Evolutionary conservation across 306 rosid genomes (phyloP).

Genomic region (Dalbergia cochinchinensis): DNA sequence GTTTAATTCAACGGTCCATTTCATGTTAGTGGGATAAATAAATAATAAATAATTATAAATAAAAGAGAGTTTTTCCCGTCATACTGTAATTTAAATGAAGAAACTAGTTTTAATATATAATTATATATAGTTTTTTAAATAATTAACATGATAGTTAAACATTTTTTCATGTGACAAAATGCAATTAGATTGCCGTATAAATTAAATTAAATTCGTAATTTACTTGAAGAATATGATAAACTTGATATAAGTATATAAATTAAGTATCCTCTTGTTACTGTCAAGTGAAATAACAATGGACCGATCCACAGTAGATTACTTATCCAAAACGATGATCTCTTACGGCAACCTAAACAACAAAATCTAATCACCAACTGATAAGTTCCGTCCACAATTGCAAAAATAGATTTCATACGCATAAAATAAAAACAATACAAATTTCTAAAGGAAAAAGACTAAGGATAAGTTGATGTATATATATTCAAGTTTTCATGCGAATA

Average conservation of each 20-base stretch:
- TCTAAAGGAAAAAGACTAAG: not conserved
- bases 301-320: not conserved
- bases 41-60: too few relatives aligned
- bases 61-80: too few relatives aligned
- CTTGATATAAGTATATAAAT: not conserved
- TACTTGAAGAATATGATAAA: not conserved
- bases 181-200: too few relatives aligned
- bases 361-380: not conserved
- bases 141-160: too few relatives aligned
- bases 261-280: too few relatives aligned
- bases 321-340: not conserved
- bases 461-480: not conserved
- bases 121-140: too few relatives aligned
- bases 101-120: too few relatives aligned
- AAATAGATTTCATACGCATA: not conserved
- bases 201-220: not conserved
- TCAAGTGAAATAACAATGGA: not conserved
- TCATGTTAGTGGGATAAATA: too few relatives aligned
- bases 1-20: too few relatives aligned
- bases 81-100: too few relatives aligned
- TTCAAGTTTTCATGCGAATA: not conserved
- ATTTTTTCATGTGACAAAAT: too few relatives aligned
- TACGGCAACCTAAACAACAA: not conserved
- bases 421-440: not conserved
- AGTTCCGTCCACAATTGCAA: not conserved